Evolutionary conservation across 2,329 filamentous ascomycete genomes (phyloP), one percentile per base, ranked within the genome.

Genomic region (Alternaria sp.): DNA sequence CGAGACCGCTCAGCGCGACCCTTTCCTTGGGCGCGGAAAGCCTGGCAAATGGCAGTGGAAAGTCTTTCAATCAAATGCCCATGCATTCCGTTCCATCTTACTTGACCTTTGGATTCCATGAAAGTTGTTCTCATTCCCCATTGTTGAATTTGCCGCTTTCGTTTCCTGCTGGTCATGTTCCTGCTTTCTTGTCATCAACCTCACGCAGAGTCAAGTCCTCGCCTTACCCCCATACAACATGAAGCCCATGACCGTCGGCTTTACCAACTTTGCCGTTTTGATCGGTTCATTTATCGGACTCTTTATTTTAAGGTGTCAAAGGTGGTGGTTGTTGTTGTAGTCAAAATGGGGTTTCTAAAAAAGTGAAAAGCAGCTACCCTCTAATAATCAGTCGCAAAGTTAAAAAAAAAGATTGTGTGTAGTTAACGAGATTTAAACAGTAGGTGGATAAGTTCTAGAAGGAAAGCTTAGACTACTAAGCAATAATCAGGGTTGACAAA

Each of bases 81-180:
- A 84, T 46, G 78, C 80, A 0, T 75, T 77, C 61, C 78, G 77
- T 63, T 80, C 78, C 23, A 77, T 88, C 28, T 40, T 84, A 2
- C 72, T 81, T 29, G 85, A 86, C 63, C 78, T 89, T 23, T 87
- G 82, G 81, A 80, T 85, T 7, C 87, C 87, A 0, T 87, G 84
- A 82, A 86, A 88, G 65, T 78, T 89, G 1, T 84, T 87, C 68
- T 65, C 80, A 0, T 89, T 86, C 72, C 87, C 87, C 0, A 88
- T 89, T 56, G 83, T 89, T 40, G 82, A 88, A 61, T 86, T 87
- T 56, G 80, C 86, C 1, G 81, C 84, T 14, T 88, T 89, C 64
- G 82, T 87, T 26, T 85, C 88, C 6, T 85, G 83, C 24, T 89
- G 85, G 84, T 81, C 80, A 8, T 85, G 84, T 54, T 84, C 80